phyloP scores from a whole-genome alignment of 169 alveolate genomes.

The Eimeria zaria region DNA sequence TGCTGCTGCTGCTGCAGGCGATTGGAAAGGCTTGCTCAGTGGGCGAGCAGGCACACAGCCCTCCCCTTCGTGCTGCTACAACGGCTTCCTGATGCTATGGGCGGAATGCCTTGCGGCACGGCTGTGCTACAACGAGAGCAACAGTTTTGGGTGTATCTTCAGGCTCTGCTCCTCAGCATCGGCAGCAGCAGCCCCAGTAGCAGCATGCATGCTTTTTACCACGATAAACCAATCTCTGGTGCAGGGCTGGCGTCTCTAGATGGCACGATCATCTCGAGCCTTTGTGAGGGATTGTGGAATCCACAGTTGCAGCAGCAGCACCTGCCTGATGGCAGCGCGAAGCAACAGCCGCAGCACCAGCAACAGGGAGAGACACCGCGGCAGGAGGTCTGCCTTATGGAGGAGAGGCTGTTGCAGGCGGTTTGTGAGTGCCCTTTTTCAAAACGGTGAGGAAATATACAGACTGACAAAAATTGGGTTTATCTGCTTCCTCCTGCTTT shows the following conservation, averaged over 20 bases:
- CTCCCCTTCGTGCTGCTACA: conserved; percentile 60
- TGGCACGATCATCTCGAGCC: conserved; percentile 15
- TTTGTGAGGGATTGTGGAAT: conserved; percentile 15
- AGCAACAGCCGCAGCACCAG: conserved; percentile 28
- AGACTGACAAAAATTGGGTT: not conserved
- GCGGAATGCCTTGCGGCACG: conserved; percentile 53
- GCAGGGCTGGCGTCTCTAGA: conserved; percentile 3
- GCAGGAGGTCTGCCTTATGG: not conserved
- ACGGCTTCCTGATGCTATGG: conserved; percentile 43
- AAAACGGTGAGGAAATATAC: not conserved
- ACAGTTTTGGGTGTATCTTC: conserved; percentile 23
- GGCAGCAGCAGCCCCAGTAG: not conserved
- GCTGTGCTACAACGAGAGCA: conserved; percentile 71
- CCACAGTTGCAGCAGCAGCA: conserved; percentile 49
- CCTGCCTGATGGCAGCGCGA: not conserved
- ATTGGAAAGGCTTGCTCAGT: conserved; percentile 12
- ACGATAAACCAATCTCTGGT: not conserved
- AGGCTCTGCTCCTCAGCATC: conserved; percentile 3
- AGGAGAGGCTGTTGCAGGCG: conserved; percentile 58
- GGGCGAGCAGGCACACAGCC: conserved; percentile 37
- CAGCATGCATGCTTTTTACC: not conserved
- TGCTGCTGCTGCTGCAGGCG: conserved; percentile 55
- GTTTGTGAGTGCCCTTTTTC: conserved; percentile 40
- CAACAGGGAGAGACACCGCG: not conserved
- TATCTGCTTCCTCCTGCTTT: not conserved